phyloP scores from a whole-genome alignment of 2,329 filamentous ascomycete genomes.

The Metarhizium anisopliae region DNA sequence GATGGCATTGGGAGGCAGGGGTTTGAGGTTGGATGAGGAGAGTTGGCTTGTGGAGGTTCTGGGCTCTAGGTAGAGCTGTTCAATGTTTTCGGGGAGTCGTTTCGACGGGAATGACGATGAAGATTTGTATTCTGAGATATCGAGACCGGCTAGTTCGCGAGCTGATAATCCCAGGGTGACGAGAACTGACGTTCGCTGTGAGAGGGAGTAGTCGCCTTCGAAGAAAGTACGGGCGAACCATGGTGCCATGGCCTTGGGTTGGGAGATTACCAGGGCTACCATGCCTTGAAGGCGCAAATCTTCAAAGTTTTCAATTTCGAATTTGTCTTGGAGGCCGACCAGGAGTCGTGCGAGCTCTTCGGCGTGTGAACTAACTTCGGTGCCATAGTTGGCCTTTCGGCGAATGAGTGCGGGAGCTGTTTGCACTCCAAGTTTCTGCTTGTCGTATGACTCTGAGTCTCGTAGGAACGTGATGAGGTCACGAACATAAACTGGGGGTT shows the following conservation, averaged over 20 bases:
- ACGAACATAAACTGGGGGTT: conserved; percentile 81
- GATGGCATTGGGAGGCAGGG: conserved; percentile 50
- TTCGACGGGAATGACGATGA: conserved; percentile 68
- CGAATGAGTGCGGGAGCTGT: conserved; percentile 75
- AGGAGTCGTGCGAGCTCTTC: conserved; percentile 72
- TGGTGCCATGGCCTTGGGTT: conserved; percentile 67
- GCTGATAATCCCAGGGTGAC: conserved; percentile 74
- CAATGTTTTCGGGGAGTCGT: conserved; percentile 62
- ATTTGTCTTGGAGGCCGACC: conserved; percentile 76
- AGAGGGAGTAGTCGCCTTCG: conserved; percentile 81
- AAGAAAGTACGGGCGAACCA: conserved; percentile 85
- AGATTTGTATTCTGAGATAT: conserved; percentile 42
- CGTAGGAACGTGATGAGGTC: conserved; percentile 72
- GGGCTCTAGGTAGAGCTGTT: conserved; percentile 54
- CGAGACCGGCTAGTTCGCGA: conserved; percentile 74
- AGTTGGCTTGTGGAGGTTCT: conserved; percentile 13
- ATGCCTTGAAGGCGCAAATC: conserved; percentile 70
- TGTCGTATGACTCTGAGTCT: conserved; percentile 76
- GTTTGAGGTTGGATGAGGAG: conserved; percentile 30
- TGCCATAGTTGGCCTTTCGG: conserved; percentile 80
- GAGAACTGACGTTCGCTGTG: conserved; percentile 74
- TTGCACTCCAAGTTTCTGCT: conserved; percentile 68
- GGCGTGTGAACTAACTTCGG: conserved; percentile 75
- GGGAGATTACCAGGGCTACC: conserved; percentile 69
- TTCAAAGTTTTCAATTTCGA: conserved; percentile 69